Evolutionary conservation across 305 asterid genomes (phyloP).

Genomic region (Fraxinus velutina): DNA sequence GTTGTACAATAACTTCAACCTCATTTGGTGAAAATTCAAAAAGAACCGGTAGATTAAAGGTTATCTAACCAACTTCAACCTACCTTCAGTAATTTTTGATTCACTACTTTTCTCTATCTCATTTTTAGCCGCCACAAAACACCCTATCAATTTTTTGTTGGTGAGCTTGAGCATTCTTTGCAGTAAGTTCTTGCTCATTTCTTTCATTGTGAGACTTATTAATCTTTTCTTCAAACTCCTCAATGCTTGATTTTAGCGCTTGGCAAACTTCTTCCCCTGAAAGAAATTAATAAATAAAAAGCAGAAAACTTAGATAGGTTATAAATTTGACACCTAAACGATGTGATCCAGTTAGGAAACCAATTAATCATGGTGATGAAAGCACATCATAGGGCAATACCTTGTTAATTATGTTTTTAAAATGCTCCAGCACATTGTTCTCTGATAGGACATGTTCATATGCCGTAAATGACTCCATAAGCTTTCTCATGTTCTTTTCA

Average conservation of each 20-base stretch:
- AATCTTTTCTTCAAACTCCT: slow-evolving; percentile 84
- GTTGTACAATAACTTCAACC: background rate
- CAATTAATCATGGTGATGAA: background rate
- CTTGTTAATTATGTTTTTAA: slow-evolving; percentile 72
- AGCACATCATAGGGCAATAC: slow-evolving; percentile 29
- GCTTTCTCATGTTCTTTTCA: slow-evolving; percentile 82
- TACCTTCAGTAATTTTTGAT: slow-evolving; percentile 74
- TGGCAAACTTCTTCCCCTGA: slow-evolving; percentile 83
- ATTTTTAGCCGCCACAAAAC: slow-evolving; percentile 33
- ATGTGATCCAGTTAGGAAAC: background rate
- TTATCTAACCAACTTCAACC: background rate
- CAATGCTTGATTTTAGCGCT: slow-evolving; percentile 69
- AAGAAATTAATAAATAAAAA: slow-evolving; percentile 14
- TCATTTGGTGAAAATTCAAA: background rate
- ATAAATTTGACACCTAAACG: background rate
- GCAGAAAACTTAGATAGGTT: background rate
- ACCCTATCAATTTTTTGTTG: slow-evolving; percentile 54
- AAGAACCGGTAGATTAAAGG: background rate
- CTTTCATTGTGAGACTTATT: slow-evolving; percentile 60
- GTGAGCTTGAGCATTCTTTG: slow-evolving; percentile 76
- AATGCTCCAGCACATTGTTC: slow-evolving; percentile 76
- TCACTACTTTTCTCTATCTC: slow-evolving; percentile 46
- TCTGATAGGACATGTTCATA: slow-evolving; percentile 76
- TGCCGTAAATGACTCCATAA: slow-evolving; percentile 72
- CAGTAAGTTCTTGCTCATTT: slow-evolving; percentile 73